phyloP scores from a whole-genome alignment of 768 basidiomycete species.

The Russula earlei region DNA sequence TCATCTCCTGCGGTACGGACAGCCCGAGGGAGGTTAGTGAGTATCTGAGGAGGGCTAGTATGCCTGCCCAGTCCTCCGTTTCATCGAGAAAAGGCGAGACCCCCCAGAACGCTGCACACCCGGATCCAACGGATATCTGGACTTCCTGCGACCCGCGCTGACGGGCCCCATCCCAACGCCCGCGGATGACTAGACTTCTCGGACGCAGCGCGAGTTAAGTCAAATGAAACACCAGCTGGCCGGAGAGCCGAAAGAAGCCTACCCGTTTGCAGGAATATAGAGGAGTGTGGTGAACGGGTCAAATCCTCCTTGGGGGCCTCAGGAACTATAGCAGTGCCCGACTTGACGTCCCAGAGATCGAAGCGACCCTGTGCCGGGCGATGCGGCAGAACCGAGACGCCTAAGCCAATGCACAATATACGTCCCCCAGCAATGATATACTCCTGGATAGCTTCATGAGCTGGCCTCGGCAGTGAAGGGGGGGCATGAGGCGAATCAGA shows the following conservation, averaged over 20 bases:
- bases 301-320: background rate
- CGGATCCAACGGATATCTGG: conserved; percentile 11
- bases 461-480: conserved; percentile 33
- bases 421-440: conserved; percentile 63
- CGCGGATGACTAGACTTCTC: background rate
- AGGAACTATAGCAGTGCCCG: conserved; percentile 19
- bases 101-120: conserved; percentile 14
- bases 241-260: conserved; percentile 3
- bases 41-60: conserved; percentile 3
- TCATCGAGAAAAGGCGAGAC: background rate
- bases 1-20: conserved; percentile 26
- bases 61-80: background rate
- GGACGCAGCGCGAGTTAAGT: background rate
- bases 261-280: conserved; percentile 7
- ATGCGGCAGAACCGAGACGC: conserved; percentile 36
- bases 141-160: conserved; percentile 7
- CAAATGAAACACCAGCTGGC: conserved; percentile 2
- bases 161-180: conserved; percentile 9
- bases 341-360: conserved; percentile 32
- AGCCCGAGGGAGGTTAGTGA: conserved; percentile 22
- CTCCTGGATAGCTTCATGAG: conserved; percentile 35
- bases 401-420: conserved; percentile 59
- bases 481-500: conserved; percentile 31
- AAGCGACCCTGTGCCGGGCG: conserved; percentile 28
- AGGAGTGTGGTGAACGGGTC: background rate